A percentile compares a stretch with the other conserved stretches of the same genome.
phyloP scores from a whole-genome alignment of 139 green algal species.

The Chlorella sp. region DNA sequence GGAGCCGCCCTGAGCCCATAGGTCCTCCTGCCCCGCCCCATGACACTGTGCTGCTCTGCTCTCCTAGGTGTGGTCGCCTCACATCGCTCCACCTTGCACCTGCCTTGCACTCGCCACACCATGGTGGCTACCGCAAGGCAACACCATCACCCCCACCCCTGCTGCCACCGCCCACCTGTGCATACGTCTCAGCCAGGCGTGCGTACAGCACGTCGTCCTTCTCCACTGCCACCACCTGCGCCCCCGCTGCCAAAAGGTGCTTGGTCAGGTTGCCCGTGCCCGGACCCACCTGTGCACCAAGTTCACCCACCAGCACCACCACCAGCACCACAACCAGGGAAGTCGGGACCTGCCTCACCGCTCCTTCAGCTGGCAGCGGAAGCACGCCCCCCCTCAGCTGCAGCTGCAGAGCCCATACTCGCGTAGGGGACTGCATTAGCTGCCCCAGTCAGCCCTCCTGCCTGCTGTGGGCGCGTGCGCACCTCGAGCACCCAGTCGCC shows the following conservation, averaged over 20 bases:
- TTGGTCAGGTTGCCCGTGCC: slow-evolving; percentile 86
- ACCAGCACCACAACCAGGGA: neutral
- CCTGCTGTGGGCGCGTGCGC: neutral
- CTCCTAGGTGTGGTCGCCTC: neutral
- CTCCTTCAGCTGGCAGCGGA: too few relatives aligned
- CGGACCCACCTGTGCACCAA: slow-evolving; percentile 59
- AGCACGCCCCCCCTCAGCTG: too few relatives aligned
- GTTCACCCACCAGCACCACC: neutral
- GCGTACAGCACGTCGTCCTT: slow-evolving; percentile 76
- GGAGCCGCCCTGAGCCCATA: too few relatives aligned
- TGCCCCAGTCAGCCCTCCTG: too few relatives aligned
- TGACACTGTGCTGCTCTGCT: neutral
- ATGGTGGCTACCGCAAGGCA: too few relatives aligned
- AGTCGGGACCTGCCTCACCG: too few relatives aligned
- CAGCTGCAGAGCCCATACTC: too few relatives aligned
- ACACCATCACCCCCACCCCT: neutral
- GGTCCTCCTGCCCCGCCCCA: too few relatives aligned
- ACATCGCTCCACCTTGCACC: too few relatives aligned
- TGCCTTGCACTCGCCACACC: too few relatives aligned
- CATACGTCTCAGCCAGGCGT: slow-evolving; percentile 32
- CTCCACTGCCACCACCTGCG: slow-evolving; percentile 78
- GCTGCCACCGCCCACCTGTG: slow-evolving; percentile 9
- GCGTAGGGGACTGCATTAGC: too few relatives aligned
- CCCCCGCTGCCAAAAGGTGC: slow-evolving; percentile 64
- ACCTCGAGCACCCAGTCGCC: slow-evolving; percentile 87